Evolutionary conservation across 768 basidiomycete species (phyloP), one percentile per base, ranked within the genome.

Genomic region (Mycena leptocephala): DNA sequence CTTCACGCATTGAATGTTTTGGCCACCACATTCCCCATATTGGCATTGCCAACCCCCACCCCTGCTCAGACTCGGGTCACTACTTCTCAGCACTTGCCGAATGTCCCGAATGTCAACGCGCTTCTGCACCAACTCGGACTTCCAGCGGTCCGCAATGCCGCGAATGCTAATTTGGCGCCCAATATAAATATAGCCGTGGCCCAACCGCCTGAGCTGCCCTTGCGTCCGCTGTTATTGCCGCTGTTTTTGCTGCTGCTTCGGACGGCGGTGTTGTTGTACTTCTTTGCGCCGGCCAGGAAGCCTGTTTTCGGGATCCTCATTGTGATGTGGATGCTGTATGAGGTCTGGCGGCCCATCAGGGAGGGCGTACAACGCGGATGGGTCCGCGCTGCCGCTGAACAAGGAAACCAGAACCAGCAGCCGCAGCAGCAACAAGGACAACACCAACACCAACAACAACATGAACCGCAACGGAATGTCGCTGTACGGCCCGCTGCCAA

Each of bases 251-350:
- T 95, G n/a, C 70, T 90, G 9, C 87, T 95, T 79, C 92, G 95
- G 67, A 94, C 93, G 5, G 79, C 90, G 16, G 87, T 95, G 16
- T 85, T 95, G 33, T 87, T 95, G 4, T 95, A 95, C 83, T 95
- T 95, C 82, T 92, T 95, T 79, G 92, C 93, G 5, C 95, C 95
- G 0, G 89, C 93, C 9, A 89, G 93, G 77, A 94, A 94, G 70
- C 95, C 95, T 7, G 81, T 95, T 24, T 90, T 95, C 73, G 93
- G 92, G 41, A 77, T 94, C 46, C 84, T 95, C 71, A 88, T 95
- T 35, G 84, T 92, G 28, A 90, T 87, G 2, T 95, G 93, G 93
- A 90, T 94, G 82, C 70, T 93, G 30, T 95, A 94, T 81, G 95
- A 95, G 82, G 91, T 93, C 39, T 95, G 93, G 93, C 90, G 89